A percentile compares a stretch with the other conserved stretches of the same genome.
Evolutionary conservation across 768 basidiomycete species (phyloP).

Genomic region (Trametes villosa): DNA sequence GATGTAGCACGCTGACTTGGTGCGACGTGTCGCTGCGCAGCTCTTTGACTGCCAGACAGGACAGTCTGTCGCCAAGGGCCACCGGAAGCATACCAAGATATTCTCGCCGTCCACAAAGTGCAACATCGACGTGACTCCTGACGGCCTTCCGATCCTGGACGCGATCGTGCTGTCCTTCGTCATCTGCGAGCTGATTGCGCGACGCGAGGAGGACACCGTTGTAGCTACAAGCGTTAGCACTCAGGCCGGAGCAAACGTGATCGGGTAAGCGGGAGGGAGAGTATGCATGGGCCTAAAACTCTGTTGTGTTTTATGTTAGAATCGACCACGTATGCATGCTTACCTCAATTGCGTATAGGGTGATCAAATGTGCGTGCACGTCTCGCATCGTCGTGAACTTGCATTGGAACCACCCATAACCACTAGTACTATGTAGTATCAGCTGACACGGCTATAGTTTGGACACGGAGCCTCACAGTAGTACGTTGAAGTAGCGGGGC

Average conservation of each 20-base stretch:
- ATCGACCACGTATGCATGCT: too few species aligned
- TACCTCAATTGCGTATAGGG: too few species aligned
- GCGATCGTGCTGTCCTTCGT: constrained; percentile 1
- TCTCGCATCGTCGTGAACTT: too few species aligned
- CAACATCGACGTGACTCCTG: not conserved
- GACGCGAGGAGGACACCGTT: not conserved
- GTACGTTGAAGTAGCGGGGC: too few species aligned
- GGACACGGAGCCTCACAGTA: too few species aligned
- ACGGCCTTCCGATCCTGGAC: not conserved
- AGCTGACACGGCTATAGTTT: too few species aligned
- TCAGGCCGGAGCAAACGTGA: not conserved
- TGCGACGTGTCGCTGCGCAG: not conserved
- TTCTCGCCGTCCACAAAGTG: not conserved
- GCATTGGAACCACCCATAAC: too few species aligned
- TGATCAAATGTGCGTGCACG: too few species aligned
- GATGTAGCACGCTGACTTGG: not conserved
- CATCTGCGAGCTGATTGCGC: not conserved
- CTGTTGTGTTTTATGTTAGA: too few species aligned
- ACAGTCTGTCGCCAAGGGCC: not conserved
- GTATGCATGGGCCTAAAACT: too few species aligned
- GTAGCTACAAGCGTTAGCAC: not conserved
- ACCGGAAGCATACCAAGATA: not conserved
- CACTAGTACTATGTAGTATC: too few species aligned
- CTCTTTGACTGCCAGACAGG: not conserved
- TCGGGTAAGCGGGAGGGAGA: not conserved